A percentile compares a stretch with the other conserved stretches of the same genome.
phyloP scores from a whole-genome alignment of 2,329 filamentous ascomycete species.

The Phyllachora maydis region DNA sequence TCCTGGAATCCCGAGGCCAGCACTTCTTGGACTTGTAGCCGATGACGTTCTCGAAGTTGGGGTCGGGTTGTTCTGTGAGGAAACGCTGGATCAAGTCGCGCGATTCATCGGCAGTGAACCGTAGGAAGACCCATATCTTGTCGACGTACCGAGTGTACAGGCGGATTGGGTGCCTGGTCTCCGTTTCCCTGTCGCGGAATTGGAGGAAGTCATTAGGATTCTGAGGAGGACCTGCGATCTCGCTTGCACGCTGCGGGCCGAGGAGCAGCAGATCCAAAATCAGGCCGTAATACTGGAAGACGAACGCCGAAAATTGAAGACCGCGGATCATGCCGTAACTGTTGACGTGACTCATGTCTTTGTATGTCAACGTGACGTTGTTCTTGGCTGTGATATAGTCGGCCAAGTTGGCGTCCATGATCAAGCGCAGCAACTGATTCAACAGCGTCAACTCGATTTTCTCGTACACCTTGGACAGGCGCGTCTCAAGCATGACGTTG shows the following conservation, averaged over 20 bases:
- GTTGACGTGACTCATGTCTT: conserved; percentile 99
- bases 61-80: conserved; percentile 92
- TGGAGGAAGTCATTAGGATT: conserved; percentile 95
- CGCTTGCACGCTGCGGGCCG: conserved; percentile 86
- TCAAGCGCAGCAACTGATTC: conserved; percentile 77
- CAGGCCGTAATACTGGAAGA: conserved; percentile 96
- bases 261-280: conserved; percentile 85
- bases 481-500: conserved; percentile 96
- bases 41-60: conserved; percentile 98
- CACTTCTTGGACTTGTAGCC: conserved; percentile 99
- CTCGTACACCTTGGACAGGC: conserved; percentile 97
- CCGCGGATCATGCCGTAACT: conserved; percentile 97
- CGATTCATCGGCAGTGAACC: conserved; percentile 86
- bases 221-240: conserved; percentile 86
- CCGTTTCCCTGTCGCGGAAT: conserved; percentile 82
- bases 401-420: conserved; percentile 98
- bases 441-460: conserved; percentile 95
- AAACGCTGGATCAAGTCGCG: conserved; percentile 93
- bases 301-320: conserved; percentile 92
- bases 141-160: conserved; percentile 97
- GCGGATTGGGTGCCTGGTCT: conserved; percentile 84
- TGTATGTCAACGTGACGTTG: conserved; percentile 97
- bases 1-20: conserved; percentile 92
- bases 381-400: conserved; percentile 99
- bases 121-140: conserved; percentile 94